These are phyloP conservation scores for Bidens hawaiensis DNA, from an alignment of 140 eudicot genomes.

Conservation along the genomic window DNA sequence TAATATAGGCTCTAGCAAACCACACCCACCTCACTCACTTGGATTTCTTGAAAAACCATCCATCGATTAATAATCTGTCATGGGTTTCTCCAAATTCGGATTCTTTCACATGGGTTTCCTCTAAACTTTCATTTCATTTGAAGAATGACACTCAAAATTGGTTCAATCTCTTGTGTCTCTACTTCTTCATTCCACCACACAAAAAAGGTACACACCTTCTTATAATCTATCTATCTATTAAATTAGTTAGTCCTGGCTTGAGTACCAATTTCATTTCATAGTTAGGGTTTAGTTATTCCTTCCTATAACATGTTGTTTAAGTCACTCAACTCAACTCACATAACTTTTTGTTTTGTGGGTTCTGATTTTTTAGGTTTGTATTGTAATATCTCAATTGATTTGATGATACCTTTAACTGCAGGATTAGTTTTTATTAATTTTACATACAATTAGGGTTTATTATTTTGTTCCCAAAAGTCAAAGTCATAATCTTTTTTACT, in stretches of 20 bases:
- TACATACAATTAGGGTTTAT: background rate
- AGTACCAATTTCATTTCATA: too few species aligned
- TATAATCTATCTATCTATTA: too few species aligned
- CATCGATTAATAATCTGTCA: constrained; percentile 35
- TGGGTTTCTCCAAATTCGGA: constrained; percentile 9
- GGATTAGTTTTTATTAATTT: background rate
- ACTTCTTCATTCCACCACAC: constrained; percentile 36
- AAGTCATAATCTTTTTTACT: background rate
- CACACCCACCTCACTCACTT: constrained; percentile 2
- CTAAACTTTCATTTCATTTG: constrained; percentile 3
- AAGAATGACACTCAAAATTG: constrained; percentile 44
- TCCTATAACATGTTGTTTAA: background rate
- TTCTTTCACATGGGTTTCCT: constrained; percentile 18
- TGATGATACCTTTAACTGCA: background rate
- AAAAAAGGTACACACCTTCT: constrained; percentile 55
- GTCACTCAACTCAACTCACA: background rate
- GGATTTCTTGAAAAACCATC: constrained; percentile 26
- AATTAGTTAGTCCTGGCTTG: too few species aligned
- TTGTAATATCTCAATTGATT: too few species aligned
- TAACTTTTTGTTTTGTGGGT: constrained; percentile 1
- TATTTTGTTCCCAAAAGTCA: background rate
- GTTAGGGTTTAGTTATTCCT: constrained; percentile 17
- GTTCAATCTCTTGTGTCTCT: constrained; percentile 46
- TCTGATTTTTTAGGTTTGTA: background rate
- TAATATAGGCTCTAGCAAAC: background rate